These are phyloP conservation scores for Metschnikowia proteae DNA, from an alignment of 805 yeast genomes.

Conservation along the genomic window DNA sequence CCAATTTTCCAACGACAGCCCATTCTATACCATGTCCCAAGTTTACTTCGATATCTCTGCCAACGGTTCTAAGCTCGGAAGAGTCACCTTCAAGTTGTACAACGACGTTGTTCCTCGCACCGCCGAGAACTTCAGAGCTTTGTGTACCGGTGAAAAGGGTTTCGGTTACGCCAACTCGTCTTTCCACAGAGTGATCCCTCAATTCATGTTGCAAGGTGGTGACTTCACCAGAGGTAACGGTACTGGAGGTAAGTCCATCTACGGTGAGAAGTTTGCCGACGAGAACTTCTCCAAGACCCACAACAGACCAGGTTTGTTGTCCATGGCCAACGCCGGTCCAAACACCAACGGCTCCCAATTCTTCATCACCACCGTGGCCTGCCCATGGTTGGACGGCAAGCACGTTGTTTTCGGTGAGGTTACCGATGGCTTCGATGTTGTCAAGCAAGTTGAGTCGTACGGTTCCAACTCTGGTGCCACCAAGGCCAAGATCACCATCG, in stretches of 20 bases:
- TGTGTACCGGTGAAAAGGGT: conserved; percentile 93
- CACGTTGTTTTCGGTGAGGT: conserved; percentile 97
- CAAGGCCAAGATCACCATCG: conserved; percentile 59
- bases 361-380: conserved; percentile 86
- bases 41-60: conserved; percentile 82
- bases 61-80: conserved; percentile 67
- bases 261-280: conserved; percentile 83
- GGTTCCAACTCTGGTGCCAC: conserved; percentile 71
- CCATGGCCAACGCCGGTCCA: conserved; percentile 99
- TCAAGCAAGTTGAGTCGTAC: conserved; percentile 74
- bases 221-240: conserved; percentile 77
- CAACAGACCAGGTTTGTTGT: conserved; percentile 79
- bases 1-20: conserved; percentile 2
- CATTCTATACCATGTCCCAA: conserved; percentile 47
- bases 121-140: conserved; percentile 92
- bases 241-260: conserved; percentile 88
- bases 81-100: conserved; percentile 83
- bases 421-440: conserved; percentile 76
- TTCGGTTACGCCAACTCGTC: conserved; percentile 79
- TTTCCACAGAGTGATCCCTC: conserved; percentile 97
- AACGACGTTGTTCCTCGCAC: conserved; percentile 93
- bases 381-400: conserved; percentile 90
- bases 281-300: conserved; percentile 80
- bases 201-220: conserved; percentile 94
- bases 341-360: conserved; percentile 98